Conservation (phyloP, 2,329 filamentous ascomycete species). For the Penicillium fuscoglaucum region DNA sequence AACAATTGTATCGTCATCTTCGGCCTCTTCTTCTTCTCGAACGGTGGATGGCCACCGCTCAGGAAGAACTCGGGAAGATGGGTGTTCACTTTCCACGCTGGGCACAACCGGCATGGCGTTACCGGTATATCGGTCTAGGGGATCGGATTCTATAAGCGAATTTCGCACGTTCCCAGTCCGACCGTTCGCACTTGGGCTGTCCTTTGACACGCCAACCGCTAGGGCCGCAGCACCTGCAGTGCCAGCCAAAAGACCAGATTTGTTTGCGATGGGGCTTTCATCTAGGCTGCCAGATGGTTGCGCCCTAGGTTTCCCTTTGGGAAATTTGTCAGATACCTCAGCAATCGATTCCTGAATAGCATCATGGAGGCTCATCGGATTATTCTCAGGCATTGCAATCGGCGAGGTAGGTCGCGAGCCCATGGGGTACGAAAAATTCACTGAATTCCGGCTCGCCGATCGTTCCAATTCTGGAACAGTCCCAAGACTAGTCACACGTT, state of each 20-base stretch:
- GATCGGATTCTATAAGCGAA: background rate
- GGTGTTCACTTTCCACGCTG: conserved; percentile 6
- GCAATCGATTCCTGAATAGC: conserved; percentile 27
- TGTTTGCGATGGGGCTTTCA: conserved; percentile 29
- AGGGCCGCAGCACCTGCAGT: conserved; percentile 36
- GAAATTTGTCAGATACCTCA: conserved; percentile 29
- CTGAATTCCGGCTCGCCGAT: conserved; percentile 44
- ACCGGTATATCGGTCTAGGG: conserved; percentile 1
- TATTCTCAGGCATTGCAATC: conserved; percentile 22
- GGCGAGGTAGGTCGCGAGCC: conserved; percentile 45
- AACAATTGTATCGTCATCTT: background rate
- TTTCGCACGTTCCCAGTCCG: conserved; percentile 9
- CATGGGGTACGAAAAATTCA: conserved; percentile 52
- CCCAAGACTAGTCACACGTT: conserved; percentile 25
- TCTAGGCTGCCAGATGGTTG: conserved; percentile 27
- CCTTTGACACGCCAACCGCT: conserved; percentile 23
- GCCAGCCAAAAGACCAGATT: conserved; percentile 27
- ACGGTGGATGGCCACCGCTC: conserved; percentile 16
- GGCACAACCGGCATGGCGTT: background rate
- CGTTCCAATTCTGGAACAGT: conserved; percentile 41
- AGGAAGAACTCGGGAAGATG: conserved; percentile 15
- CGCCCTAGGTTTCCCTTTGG: conserved; percentile 26
- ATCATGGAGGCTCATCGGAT: conserved; percentile 15
- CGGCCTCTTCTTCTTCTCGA: conserved; percentile 14
- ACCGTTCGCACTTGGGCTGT: conserved; percentile 10